Evolutionary conservation across 139 green algal genomes (phyloP), one percentile per base, ranked within the genome.

Genomic region (Tetratostichococcus sp.): DNA sequence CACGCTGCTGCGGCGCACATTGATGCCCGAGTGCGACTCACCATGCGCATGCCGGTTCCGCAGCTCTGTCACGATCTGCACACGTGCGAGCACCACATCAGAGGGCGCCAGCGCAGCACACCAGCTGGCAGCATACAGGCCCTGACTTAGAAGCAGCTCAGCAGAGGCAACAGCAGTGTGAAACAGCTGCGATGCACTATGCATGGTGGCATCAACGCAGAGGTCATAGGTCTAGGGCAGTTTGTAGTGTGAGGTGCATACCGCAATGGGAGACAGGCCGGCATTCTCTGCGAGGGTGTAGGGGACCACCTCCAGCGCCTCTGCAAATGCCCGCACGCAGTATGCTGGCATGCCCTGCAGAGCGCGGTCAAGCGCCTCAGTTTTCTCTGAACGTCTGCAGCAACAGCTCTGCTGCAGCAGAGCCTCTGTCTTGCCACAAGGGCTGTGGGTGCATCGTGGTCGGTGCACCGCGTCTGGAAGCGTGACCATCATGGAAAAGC

Each of bases 211-310:
- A n/a, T n/a, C n/a, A n/a, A n/a, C n/a, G n/a, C n/a, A n/a, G n/a
- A n/a, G n/a, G n/a, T n/a, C n/a, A n/a, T n/a, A n/a, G n/a, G n/a
- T 50, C 39, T 22, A 14, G 39, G 39, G 39, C 39, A 50, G 19
- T 2, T 26, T 28, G 22, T 4, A 62, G 50, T 8, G 14, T 26
- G 50, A 62, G 14, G 19, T 62, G 19, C 50, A 5, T 17, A 62
- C 50, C 50, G 50, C 81, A 73, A 99, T 98, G 71, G 96, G 90
- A 79, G 98, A 96, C 14, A 99, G 85, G 1, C 96, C 96, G 8
- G 95, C 94, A 77, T 99, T 99, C 85, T 99, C 96, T 8, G 95
- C 90, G 82, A 99, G 89, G 22, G 96, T 99, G 89, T 97, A 99
- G 11, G 96, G 96, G 58, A 99, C 90, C 59, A 98, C 89, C 84